Conservation (phyloP, 345 rosid species). For the Arabidopsis arenosa region DNA sequence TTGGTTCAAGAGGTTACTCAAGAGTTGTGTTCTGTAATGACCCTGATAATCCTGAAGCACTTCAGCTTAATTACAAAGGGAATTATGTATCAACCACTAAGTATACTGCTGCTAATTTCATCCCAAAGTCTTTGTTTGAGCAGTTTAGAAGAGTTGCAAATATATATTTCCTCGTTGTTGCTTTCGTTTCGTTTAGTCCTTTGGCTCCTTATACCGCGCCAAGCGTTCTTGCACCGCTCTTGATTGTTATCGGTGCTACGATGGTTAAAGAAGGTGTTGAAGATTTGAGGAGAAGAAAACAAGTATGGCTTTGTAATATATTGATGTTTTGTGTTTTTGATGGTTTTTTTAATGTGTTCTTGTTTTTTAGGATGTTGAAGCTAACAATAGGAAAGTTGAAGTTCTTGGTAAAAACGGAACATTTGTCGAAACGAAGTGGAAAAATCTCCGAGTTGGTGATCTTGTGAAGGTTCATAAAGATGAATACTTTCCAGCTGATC, state of each 20-base stretch:
- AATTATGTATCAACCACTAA: conserved; percentile 92
- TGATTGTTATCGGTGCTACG: conserved; percentile 81
- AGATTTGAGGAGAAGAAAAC: conserved; percentile 77
- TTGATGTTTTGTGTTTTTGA: background rate
- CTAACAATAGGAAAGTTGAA: conserved; percentile 74
- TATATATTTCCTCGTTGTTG: conserved; percentile 83
- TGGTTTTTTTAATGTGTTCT: background rate
- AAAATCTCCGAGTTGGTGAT: conserved; percentile 77
- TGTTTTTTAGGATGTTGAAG: conserved; percentile 72
- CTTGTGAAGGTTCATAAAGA: conserved; percentile 70
- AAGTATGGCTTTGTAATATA: conserved; percentile 52
- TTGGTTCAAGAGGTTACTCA: conserved; percentile 76
- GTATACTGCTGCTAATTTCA: conserved; percentile 71
- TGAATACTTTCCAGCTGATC: conserved; percentile 91
- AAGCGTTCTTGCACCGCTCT: conserved; percentile 75
- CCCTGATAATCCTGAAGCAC: conserved; percentile 65
- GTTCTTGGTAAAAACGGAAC: conserved; percentile 49
- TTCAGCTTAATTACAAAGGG: conserved; percentile 64
- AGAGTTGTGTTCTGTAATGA: conserved; percentile 92
- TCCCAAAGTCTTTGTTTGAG: conserved; percentile 97
- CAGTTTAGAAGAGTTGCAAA: conserved; percentile 98
- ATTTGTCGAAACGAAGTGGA: conserved; percentile 66
- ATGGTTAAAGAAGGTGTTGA: conserved; percentile 91
- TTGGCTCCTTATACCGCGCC: conserved; percentile 81
- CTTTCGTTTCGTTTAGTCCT: conserved; percentile 85